phyloP scores from a whole-genome alignment of 225 moss, liverwort and hornwort species.

The Thuidium tamariscinum region DNA sequence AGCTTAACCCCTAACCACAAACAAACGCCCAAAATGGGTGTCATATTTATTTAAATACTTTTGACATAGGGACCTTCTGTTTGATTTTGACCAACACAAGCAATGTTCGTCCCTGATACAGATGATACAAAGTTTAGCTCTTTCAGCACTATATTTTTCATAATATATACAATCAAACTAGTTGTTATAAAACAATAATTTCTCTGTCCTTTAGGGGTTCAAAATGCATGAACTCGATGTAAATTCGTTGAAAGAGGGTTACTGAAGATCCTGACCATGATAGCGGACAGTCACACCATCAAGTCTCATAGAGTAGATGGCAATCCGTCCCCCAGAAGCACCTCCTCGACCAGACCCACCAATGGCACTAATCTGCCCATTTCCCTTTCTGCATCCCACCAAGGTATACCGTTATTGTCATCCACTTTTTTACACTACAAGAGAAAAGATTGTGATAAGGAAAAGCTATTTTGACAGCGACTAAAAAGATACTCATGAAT shows the following conservation, averaged over 20 bases:
- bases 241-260: not conserved
- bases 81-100: not conserved
- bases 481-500: not conserved
- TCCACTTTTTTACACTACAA: not conserved
- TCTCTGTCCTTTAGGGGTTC: too few relatives aligned
- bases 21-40: not conserved
- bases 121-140: not conserved
- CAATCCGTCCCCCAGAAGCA: conserved; percentile 84
- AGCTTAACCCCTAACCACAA: not conserved
- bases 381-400: conserved; percentile 53
- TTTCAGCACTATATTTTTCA: not conserved
- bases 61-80: not conserved
- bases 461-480: not conserved
- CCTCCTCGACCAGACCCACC: conserved; percentile 85
- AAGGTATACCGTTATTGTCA: not conserved
- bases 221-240: not conserved
- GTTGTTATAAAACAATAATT: too few relatives aligned
- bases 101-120: not conserved
- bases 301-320: conserved; percentile 41
- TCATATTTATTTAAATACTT: not conserved
- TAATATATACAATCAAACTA: not conserved
- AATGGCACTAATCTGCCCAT: conserved; percentile 80
- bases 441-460: not conserved
- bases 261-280: conserved; percentile 41
- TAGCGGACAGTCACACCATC: conserved; percentile 59